phyloP scores from a whole-genome alignment of 208 protist genomes.

The Trypanosomatidae sp. region DNA sequence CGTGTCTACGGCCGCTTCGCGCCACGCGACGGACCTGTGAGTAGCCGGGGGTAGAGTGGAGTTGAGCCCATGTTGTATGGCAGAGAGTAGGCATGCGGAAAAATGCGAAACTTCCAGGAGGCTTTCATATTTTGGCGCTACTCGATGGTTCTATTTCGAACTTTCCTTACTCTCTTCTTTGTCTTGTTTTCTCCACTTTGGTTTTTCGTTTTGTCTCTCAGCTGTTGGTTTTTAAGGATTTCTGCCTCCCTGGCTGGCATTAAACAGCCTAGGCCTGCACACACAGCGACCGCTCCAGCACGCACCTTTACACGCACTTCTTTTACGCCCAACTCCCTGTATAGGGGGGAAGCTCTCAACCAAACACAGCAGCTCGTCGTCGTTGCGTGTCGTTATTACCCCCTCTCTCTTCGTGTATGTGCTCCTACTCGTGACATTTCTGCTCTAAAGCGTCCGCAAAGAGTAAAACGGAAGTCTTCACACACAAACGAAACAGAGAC shows the following conservation, averaged over 20 bases:
- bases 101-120: background rate
- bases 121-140: background rate
- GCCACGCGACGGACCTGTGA: no score
- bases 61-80: no score
- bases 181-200: background rate
- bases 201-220: background rate
- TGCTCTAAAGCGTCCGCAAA: background rate
- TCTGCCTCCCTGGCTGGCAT: background rate
- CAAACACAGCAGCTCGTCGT: background rate
- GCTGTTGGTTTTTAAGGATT: background rate
- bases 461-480: background rate
- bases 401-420: background rate
- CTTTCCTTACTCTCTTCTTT: constrained; percentile 9
- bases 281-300: background rate
- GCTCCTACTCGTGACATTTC: background rate
- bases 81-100: no score
- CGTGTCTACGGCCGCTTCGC: no score
- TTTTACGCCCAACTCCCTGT: background rate
- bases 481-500: background rate
- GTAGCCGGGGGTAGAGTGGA: no score
- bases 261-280: background rate
- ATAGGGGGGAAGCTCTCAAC: background rate
- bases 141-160: background rate
- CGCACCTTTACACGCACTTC: background rate
- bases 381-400: background rate